Evolutionary conservation across 768 basidiomycete genomes (phyloP), one percentile per base, ranked within the genome.

Genomic region (Pisolithus orientalis): DNA sequence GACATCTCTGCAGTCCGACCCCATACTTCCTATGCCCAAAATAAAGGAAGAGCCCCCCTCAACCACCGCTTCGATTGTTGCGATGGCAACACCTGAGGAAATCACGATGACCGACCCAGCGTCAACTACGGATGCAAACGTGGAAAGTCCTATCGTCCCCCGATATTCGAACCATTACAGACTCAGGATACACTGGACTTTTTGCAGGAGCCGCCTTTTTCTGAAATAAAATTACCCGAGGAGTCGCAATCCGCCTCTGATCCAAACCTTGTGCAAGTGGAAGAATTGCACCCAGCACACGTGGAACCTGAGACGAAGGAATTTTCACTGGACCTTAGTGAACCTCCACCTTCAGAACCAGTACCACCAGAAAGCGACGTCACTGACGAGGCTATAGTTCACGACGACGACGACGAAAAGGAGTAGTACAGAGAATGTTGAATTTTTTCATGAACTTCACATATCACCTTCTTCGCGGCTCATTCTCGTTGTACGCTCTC

Each of bases 281-380:
- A 64, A 56, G 51, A 57, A 2, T 24, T 50, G 42, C 25, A 39
- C 34, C 42, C 51, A 32, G 49, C 32, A 9, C 40, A 37, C 13
- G 49, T 17, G 32, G 65, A 49, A 49, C 25, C 53, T 28, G 56
- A 58, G 31, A 4, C 48, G 9, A 39, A 52, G 24, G 55, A 62
- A 42, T 51, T 39, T 5, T 9, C 52, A 7, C 58, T 68, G 28
- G 64, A 68, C 42, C 51, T 69, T 51, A 65, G 48, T 39, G 67
- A 65, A 27, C 67, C 65, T 42, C 62, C 61, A 11, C 62, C 66
- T 27, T 65, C 67, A 39, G 66, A 67, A 38, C 65, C 67, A 9
- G 57, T 67, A 39, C 65, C 63, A 0, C 66, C 66, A 50, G 66
- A 67, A 54, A 64, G 68, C 57, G 66, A 69, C 62, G 69, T 67